These are phyloP conservation scores for Didymella keratinophila DNA, from an alignment of 2,329 filamentous ascomycete genomes.

Conservation along the genomic window DNA sequence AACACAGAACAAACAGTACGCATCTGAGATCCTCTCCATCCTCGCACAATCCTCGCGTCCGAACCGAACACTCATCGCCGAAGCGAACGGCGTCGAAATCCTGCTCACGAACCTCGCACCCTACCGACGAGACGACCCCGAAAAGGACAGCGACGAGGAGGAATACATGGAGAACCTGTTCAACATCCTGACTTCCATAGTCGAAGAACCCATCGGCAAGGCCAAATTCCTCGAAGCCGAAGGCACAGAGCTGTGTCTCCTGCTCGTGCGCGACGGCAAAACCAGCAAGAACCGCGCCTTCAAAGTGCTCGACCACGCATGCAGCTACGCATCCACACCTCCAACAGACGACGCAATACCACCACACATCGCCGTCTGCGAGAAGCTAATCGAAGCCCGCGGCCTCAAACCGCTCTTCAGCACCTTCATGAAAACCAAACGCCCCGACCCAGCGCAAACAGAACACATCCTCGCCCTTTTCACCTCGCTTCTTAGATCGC, in stretches of 20 bases:
- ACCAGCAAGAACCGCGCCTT: conserved; percentile 80
- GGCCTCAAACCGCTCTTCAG: conserved; percentile 87
- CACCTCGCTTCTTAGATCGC: conserved; percentile 76
- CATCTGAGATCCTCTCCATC: conserved; percentile 90
- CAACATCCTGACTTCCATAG: conserved; percentile 81
- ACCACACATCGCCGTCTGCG: conserved; percentile 66
- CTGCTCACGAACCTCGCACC: conserved; percentile 83
- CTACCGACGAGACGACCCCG: conserved; percentile 86
- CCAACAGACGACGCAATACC: conserved; percentile 43
- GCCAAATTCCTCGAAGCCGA: conserved; percentile 85
- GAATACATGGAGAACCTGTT: conserved; percentile 96
- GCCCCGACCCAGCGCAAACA: conserved; percentile 69
- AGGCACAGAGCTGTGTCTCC: conserved; percentile 86
- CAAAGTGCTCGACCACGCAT: conserved; percentile 83
- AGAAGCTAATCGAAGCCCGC: conserved; percentile 79
- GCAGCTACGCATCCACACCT: conserved; percentile 59
- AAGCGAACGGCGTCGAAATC: conserved; percentile 75
- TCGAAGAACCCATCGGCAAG: conserved; percentile 79
- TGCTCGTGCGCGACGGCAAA: conserved; percentile 83
- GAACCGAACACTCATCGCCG: conserved; percentile 70
- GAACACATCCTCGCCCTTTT: conserved; percentile 90
- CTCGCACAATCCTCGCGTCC: conserved; percentile 76
- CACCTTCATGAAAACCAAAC: conserved; percentile 88
- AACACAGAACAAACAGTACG: conserved; percentile 93
- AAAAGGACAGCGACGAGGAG: conserved; percentile 86